Base-by-base conservation (phyloP, 495 filamentous ascomycete species). In the Ascobolus immersus region DNA sequence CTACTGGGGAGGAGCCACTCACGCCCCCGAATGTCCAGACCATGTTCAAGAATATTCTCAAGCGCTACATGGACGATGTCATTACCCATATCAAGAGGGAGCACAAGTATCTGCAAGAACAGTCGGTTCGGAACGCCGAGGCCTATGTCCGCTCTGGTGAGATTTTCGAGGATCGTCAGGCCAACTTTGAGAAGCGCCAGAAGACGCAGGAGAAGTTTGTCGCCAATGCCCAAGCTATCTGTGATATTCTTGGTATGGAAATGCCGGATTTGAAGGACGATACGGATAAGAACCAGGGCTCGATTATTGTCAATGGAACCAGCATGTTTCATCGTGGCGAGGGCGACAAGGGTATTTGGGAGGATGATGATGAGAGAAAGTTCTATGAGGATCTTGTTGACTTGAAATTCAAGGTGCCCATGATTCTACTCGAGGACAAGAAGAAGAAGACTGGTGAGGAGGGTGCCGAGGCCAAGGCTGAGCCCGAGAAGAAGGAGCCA, bases 111-210 rank as follows among this genome's bases (percentile, higher is more conserved):
- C 69, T 94, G 22, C 61, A 64, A 37, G 61, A 58, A 17, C 86
- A 99, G 53, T 76, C 71, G 30, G 75, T 78, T 37, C 80, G 82
- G 31, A 93, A 99, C 57, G 81, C 89, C 2, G 86, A 99, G 51
- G 86, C 84, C 4, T 99, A 99, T 48, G 79, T 99, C 42, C 92
- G 91, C 48, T 94, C 89, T 26, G 86, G 86, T 10, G 86, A 99
- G 46, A 82, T 99, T 27, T 99, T 99, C 41, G 86, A 99, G 49
- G 86, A 99, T 46, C 77, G 86, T 12, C 86, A 99, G 48, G 66
- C 80, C 19, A 93, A 80, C 44, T 91, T 86, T 39, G 86, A 99
- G 50, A 92, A 79, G 53, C 70, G 78, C 49, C 55, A 79, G 6
- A 94, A 92, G 54, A 64, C 75, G 3, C 74, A 93, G 41, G 86